Base-by-base conservation (phyloP, 306 rosid genomes). In the Vigna trinervia region DNA sequence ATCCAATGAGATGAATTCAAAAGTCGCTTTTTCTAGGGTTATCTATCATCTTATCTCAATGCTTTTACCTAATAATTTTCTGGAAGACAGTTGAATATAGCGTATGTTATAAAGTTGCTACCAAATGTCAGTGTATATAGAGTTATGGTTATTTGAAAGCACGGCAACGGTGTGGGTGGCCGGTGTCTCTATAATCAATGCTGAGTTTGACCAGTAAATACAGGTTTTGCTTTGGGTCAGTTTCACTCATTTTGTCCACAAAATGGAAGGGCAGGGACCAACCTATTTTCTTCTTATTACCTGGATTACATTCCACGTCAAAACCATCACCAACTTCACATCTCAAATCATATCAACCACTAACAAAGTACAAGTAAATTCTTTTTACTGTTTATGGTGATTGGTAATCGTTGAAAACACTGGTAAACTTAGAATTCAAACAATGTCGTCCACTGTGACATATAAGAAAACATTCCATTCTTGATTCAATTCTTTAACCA, bases 221-320 rank as follows among this genome's bases (percentile, higher is more conserved):
- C 52, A 43, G 41, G 45, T 23, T 43, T 73, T 69, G 38, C 1
- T 51, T 79, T 41, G 23, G 14, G 76, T 80, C 75, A 6, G 5
- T 80, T 43, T 74, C 76, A 57, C 28, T 65, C 48, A 67, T 67
- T 74, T 59, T 47, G 64, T 47, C 76, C 80, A 80, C 76, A 74
- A 66, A 43, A 80, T 2, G 6, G 28, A 23, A 26, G 28, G 28
- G 0, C 28, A 26, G 3, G 28, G 58, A 13, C 71, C 67, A 72
- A 41, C 19, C 50, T 23, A 28, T 28, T 73, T 64, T 53, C 74
- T 64, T 36, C 56, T 8, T 41, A 3, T 30, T 30, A 30, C 4
- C 32, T 4, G 32, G 32, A 30, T 30, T 30, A 0, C 34, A 3
- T 30, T 30, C 0, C 34, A 3, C 4, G 34, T 30, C 0, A 4